Evolutionary conservation across 257 asterid species (phyloP).

Genomic region (Ajuga chamaepitys): DNA sequence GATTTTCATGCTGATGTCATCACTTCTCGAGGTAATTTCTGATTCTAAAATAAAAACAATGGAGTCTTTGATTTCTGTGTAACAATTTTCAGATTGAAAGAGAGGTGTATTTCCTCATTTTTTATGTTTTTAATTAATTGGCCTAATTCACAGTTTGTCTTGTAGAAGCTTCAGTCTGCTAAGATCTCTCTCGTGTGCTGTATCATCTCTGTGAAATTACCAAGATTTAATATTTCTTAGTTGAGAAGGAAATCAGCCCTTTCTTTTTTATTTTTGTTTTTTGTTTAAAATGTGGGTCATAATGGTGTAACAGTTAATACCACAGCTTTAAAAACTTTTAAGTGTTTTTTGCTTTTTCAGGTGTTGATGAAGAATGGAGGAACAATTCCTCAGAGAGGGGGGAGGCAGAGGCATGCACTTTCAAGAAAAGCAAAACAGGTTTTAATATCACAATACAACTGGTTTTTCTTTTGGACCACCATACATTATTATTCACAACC

Average conservation of each 20-base stretch:
- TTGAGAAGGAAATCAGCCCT: constrained; percentile 6
- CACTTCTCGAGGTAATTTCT: constrained; percentile 44
- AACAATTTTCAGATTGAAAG: constrained; percentile 9
- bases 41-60: constrained; percentile 7
- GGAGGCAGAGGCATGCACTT: constrained; percentile 55
- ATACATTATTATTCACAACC: constrained; percentile 10
- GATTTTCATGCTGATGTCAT: constrained; percentile 93
- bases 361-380: constrained; percentile 93
- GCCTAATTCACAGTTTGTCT: constrained; percentile 19
- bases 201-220: constrained; percentile 20
- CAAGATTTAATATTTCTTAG: constrained; percentile 17
- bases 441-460: constrained; percentile 33
- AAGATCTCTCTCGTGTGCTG: constrained; percentile 31
- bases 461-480: constrained; percentile 65
- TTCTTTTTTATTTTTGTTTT: no score
- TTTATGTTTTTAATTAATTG: neutral
- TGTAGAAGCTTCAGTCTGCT: constrained; percentile 17
- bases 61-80: constrained; percentile 14
- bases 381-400: constrained; percentile 63
- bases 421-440: constrained; percentile 93
- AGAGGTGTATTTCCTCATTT: constrained; percentile 6
- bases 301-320: constrained; percentile 30
- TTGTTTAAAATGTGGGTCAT: constrained; percentile 42
- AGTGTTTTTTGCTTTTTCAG: constrained; percentile 63
- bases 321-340: constrained; percentile 44